phyloP scores from a whole-genome alignment of 2,329 filamentous ascomycete genomes.

The Ceratocystiopsis sp. region DNA sequence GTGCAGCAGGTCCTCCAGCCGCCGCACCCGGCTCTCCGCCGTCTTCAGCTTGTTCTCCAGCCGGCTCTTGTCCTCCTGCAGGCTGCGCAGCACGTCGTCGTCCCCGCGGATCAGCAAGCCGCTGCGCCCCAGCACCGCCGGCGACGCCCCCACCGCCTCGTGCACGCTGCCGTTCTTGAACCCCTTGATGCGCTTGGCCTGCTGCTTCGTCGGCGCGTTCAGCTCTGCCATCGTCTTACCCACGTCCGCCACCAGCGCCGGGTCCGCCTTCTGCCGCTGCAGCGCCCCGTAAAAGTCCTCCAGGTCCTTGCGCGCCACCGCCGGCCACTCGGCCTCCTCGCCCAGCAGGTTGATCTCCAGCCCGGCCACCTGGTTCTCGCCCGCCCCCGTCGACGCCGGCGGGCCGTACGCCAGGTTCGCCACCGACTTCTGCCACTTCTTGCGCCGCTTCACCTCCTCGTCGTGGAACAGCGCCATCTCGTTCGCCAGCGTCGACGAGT shows the following conservation, averaged over 20 bases:
- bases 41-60: constrained; percentile 59
- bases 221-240: constrained; percentile 63
- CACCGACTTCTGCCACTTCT: constrained; percentile 78
- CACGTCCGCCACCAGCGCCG: constrained; percentile 52
- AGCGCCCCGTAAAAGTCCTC: constrained; percentile 54
- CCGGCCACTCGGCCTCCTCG: constrained; percentile 67
- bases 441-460: constrained; percentile 75
- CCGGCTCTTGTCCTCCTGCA: constrained; percentile 71
- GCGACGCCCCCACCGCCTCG: constrained; percentile 35
- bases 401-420: constrained; percentile 50
- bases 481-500: constrained; percentile 76
- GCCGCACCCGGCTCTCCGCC: constrained; percentile 77
- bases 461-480: constrained; percentile 87
- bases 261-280: constrained; percentile 46
- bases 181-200: constrained; percentile 71
- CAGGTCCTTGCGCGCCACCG: constrained; percentile 57
- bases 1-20: constrained; percentile 83
- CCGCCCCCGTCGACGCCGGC: constrained; percentile 30
- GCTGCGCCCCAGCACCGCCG: constrained; percentile 54
- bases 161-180: constrained; percentile 96
- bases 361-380: constrained; percentile 53
- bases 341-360: constrained; percentile 76
- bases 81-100: constrained; percentile 56
- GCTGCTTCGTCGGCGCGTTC: constrained; percentile 67
- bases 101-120: constrained; percentile 75